A percentile compares a stretch with the other conserved stretches of the same genome.
Evolutionary conservation across 371 early-diverging fungal species (phyloP).

Genomic region (Circinella minor): DNA sequence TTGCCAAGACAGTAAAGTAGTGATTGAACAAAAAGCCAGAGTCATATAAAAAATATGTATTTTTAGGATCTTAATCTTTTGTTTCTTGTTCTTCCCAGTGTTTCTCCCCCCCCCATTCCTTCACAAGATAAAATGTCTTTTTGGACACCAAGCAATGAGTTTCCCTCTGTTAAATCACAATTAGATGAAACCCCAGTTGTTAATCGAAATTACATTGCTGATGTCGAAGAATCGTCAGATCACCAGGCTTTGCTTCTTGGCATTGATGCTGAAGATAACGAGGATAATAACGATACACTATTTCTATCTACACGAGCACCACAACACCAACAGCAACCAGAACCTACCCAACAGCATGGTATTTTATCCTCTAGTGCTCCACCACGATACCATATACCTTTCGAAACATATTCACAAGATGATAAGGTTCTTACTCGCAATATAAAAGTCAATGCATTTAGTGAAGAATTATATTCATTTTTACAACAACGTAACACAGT

Average conservation of each 20-base stretch:
- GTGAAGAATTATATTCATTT: constrained; percentile 46
- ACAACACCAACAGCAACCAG: not conserved
- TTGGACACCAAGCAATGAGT: not conserved
- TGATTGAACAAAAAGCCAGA: no score
- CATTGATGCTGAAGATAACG: not conserved
- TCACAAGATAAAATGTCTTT: not conserved
- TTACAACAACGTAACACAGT: constrained; percentile 44
- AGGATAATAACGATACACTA: not conserved
- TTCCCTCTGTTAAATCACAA: not conserved
- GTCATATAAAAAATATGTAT: no score
- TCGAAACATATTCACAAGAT: constrained; percentile 11
- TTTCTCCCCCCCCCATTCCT: not conserved
- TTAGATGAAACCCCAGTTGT: not conserved
- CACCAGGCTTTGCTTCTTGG: constrained; percentile 8
- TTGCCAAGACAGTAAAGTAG: no score
- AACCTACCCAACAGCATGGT: not conserved
- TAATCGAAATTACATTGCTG: not conserved
- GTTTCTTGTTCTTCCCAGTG: no score
- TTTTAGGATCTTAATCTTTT: no score
- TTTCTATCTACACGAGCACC: no score
- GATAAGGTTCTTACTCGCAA: constrained; percentile 35
- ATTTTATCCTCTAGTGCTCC: not conserved
- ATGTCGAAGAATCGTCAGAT: not conserved
- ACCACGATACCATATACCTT: constrained; percentile 9
- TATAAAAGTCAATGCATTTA: constrained; percentile 44